Base-by-base conservation (phyloP, 2,329 filamentous ascomycete species). In the Aspergillus sp. region DNA sequence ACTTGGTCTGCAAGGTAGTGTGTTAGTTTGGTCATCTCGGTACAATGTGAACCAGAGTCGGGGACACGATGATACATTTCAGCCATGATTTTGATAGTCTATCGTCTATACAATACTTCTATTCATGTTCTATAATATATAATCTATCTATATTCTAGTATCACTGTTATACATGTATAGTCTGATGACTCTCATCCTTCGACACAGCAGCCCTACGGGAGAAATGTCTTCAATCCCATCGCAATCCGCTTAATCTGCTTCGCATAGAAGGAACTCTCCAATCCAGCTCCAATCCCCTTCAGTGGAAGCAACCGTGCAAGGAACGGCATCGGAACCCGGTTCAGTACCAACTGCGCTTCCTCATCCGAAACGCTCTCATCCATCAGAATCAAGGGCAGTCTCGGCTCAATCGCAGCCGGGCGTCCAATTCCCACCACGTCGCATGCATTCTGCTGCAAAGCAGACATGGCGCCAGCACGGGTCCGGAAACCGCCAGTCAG, bases 401-500 rank as follows among this genome's bases (percentile, higher is more conserved):
- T 71, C 0, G 82, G 78, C 30, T 81, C 69, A 8, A 83, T 64
- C 12, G 79, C 77, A 0, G 80, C 79, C 0, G 82, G 79, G 32
- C 82, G 71, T 0, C 75, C 81, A 21, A 85, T 72, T 0, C 82
- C 82, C 19, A 85, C 75, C 67, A 84, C 63, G 60, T 85, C 79
- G 63, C 82, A 84, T 2, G 76, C 79, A 0, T 79, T 77, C 10
- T 76, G 76, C 5, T 74, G 60, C 5, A 85, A 68, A 10, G 82
- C 83, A 6, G 78, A 74, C 23, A 81, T 79, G 74, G 85, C 85
- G 2, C 80, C 83, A 0, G 71, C 69, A 2, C 82, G 74, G 0
- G 80, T 83, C 1, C 86, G 81, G 71, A 90, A 88, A 0, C 87
- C 88, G 3, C 88, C 87, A 0, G 86, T 89, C 3, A 90, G 80